A percentile compares a stretch with the other conserved stretches of the same genome.
These are phyloP conservation scores for Babjeviella inositovora DNA, from an alignment of 805 yeast species.

Conservation along the genomic window DNA sequence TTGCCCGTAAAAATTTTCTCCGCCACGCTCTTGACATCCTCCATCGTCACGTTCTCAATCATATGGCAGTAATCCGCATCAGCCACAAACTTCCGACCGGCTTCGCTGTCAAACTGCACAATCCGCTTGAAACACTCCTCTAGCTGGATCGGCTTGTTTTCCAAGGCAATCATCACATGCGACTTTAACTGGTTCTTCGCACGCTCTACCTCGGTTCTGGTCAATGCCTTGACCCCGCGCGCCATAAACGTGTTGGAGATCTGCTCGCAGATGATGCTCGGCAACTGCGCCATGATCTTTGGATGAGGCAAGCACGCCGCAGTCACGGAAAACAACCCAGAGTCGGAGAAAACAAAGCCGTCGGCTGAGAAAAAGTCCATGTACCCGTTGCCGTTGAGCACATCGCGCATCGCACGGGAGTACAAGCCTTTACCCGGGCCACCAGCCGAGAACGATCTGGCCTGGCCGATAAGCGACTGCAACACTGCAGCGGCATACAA, in stretches of 20 bases:
- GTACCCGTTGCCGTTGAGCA: slow-evolving; percentile 80
- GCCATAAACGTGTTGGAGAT: slow-evolving; percentile 20
- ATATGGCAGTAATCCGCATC: slow-evolving; percentile 69
- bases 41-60: slow-evolving; percentile 51
- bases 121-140: slow-evolving; percentile 97
- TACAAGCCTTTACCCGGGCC: slow-evolving; percentile 99
- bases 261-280: slow-evolving; percentile 36
- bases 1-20: slow-evolving; percentile 58
- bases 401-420: slow-evolving; percentile 81
- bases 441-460: slow-evolving; percentile 95
- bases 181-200: slow-evolving; percentile 89
- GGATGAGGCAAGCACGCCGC: slow-evolving; percentile 72
- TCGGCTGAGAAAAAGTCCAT: slow-evolving; percentile 80
- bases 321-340: slow-evolving; percentile 84
- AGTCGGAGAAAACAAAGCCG: slow-evolving; percentile 80
- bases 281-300: slow-evolving; percentile 70
- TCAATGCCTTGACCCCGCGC: slow-evolving; percentile 38
- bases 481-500: slow-evolving; percentile 81
- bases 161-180: slow-evolving; percentile 82
- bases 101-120: slow-evolving; percentile 71
- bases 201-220: slow-evolving; percentile 60
- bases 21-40: slow-evolving; percentile 63
- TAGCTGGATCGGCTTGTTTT: slow-evolving; percentile 81
- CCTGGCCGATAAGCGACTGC: slow-evolving; percentile 89
- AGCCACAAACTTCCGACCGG: slow-evolving; percentile 53